phyloP scores from a whole-genome alignment of 1,139 yeast species.

The Arxiozyma telluris region DNA sequence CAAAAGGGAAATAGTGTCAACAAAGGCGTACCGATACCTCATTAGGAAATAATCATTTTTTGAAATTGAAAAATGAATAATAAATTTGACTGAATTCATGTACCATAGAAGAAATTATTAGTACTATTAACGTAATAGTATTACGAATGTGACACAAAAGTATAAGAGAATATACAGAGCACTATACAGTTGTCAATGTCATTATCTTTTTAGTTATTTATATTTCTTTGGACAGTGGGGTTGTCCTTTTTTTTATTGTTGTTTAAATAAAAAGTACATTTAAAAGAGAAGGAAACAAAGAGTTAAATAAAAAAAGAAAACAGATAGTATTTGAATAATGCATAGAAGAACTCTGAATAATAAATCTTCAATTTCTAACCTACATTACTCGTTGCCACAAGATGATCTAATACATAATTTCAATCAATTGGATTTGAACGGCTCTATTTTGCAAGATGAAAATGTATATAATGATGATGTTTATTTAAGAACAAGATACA shows the following conservation, averaged over 20 bases:
- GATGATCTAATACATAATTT: neutral
- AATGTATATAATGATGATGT: neutral
- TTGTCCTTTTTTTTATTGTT: no score
- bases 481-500: neutral
- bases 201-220: no score
- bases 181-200: neutral
- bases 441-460: neutral
- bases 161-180: no score
- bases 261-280: no score
- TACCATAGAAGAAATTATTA: no score
- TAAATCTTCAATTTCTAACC: constrained; percentile 3
- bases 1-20: neutral
- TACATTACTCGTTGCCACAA: neutral
- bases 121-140: no score
- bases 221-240: neutral
- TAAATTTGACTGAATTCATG: no score
- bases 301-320: no score
- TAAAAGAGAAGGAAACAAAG: neutral
- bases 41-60: neutral
- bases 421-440: neutral
- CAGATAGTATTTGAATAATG: neutral
- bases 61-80: neutral
- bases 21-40: neutral
- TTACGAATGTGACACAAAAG: neutral
- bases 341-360: constrained; percentile 7